Base-by-base conservation (phyloP, 345 rosid species). In the Populus simonii region DNA sequence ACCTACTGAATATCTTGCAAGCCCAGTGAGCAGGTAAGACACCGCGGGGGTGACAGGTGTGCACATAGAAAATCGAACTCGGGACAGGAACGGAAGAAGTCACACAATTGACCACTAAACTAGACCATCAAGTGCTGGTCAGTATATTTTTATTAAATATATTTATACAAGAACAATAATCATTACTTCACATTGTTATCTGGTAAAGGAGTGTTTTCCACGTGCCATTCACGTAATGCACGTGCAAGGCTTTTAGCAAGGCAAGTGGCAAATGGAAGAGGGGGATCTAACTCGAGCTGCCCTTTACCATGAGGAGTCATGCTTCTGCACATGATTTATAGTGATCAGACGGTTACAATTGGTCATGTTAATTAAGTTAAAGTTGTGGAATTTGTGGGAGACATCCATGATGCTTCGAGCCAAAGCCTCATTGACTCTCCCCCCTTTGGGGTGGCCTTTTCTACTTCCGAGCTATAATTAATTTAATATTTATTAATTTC, bases 401-500 rank as follows among this genome's bases (percentile, higher is more conserved):
- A 68, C 35, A 71, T 73, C 43, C 83, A 80, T 67, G 59, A 84
- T 85, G 85, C 86, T 85, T 86, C 76, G 72, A 74, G 62, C 76
- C 74, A 82, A 85, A 86, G 65, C 65, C 29, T 59, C 29, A 0
- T 61, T 67, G 57, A 35, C 53, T 39, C 68, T 13, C 45, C 29
- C 15, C 65, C 1, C 45, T 12, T n/a, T 2, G 9, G 33, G 69
- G 23, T 16, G 36, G 22, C 73, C 47, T 76, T 29, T 17, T 66
- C 53, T 17, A 25, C 27, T 36, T 59, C 45, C 68, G 20, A 36
- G 62, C 75, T 51, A 70, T 76, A 9, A 73, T 74, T 66, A 76
- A 33, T 33, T 16, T n/a, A 41, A 47, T 47, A 59, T n/a, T 59
- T 23, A 10, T 59, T 59, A 23, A 1, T 23, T 1, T 23, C 6